phyloP scores from a whole-genome alignment of 1,284 basidiomycete species.

The Puccinia polysora region DNA sequence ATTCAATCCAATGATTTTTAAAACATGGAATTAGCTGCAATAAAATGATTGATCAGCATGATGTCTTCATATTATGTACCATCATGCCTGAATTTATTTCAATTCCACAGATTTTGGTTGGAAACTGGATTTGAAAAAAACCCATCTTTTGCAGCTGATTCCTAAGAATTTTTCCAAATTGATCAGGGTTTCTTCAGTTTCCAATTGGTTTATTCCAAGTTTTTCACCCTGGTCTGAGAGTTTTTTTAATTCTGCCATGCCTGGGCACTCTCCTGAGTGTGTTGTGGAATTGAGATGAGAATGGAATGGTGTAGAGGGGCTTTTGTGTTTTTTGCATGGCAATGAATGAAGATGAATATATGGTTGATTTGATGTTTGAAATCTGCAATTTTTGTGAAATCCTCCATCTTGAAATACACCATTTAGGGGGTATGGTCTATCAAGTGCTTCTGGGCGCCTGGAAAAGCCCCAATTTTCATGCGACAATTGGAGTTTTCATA shows the following conservation, averaged over 20 bases:
- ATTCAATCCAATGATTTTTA: slow-evolving; percentile 98
- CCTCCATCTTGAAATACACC: too few relatives aligned
- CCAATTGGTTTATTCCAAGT: slow-evolving; percentile 91
- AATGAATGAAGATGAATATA: too few relatives aligned
- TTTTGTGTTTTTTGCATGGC: too few relatives aligned
- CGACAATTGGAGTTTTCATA: too few relatives aligned
- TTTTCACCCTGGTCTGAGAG: slow-evolving; percentile 86
- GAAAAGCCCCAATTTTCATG: too few relatives aligned
- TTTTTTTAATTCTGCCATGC: slow-evolving; percentile 92
- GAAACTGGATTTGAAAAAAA: slow-evolving; percentile 56
- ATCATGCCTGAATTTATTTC: slow-evolving; percentile 79
- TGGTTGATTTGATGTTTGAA: too few relatives aligned
- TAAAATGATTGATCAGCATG: slow-evolving; percentile 77
- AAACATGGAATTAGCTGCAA: slow-evolving; percentile 84
- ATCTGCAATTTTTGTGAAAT: too few relatives aligned
- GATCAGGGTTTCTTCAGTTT: slow-evolving; percentile 50
- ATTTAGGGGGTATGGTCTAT: too few relatives aligned
- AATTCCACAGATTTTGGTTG: slow-evolving; percentile 95
- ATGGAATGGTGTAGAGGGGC: too few relatives aligned
- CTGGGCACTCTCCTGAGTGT: slow-evolving; percentile 81
- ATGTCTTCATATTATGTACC: slow-evolving; percentile 73
- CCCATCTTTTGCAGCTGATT: too few relatives aligned
- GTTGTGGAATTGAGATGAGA: too few relatives aligned
- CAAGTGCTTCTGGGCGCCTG: too few relatives aligned
- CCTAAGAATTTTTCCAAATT: background rate